A percentile compares a stretch with the other conserved stretches of the same genome.
Evolutionary conservation across 2,329 filamentous ascomycete species (phyloP).

Genomic region (Fusarium lyarnte): DNA sequence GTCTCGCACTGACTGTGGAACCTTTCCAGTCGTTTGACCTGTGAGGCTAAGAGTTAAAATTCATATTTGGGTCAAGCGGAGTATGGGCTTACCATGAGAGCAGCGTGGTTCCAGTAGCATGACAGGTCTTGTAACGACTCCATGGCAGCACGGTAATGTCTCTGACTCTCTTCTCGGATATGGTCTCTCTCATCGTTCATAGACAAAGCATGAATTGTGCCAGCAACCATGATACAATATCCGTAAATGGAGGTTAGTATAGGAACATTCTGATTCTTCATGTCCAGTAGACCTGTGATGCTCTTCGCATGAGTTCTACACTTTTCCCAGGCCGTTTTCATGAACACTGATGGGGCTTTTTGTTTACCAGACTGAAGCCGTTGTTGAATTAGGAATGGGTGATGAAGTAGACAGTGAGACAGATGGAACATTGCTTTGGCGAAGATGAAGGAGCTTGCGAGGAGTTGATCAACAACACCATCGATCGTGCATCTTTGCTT

Average conservation of each 20-base stretch:
- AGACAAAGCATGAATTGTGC: conserved; percentile 12
- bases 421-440: conserved; percentile 19
- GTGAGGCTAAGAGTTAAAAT: not conserved
- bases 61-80: accelerated
- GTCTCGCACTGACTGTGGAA: conserved; percentile 9
- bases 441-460: conserved; percentile 10
- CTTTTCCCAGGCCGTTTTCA: conserved; percentile 14
- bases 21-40: conserved; percentile 9
- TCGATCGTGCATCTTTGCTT: not conserved
- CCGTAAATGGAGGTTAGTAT: conserved; percentile 14
- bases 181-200: conserved; percentile 13
- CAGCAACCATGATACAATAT: conserved; percentile 18
- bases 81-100: conserved; percentile 1
- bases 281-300: not conserved
- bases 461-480: not conserved
- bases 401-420: conserved; percentile 11
- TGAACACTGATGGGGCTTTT: conserved; percentile 3
- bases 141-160: not conserved
- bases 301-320: conserved; percentile 1
- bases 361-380: conserved; percentile 1
- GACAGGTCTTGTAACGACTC: conserved; percentile 2
- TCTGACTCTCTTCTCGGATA: not conserved
- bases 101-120: conserved; percentile 7
- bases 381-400: conserved; percentile 8
- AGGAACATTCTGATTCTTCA: conserved; percentile 11